A percentile compares a stretch with the other conserved stretches of the same genome.
Evolutionary conservation across 2,329 filamentous ascomycete genomes (phyloP).

Genomic region (Ceratocystis destructans): DNA sequence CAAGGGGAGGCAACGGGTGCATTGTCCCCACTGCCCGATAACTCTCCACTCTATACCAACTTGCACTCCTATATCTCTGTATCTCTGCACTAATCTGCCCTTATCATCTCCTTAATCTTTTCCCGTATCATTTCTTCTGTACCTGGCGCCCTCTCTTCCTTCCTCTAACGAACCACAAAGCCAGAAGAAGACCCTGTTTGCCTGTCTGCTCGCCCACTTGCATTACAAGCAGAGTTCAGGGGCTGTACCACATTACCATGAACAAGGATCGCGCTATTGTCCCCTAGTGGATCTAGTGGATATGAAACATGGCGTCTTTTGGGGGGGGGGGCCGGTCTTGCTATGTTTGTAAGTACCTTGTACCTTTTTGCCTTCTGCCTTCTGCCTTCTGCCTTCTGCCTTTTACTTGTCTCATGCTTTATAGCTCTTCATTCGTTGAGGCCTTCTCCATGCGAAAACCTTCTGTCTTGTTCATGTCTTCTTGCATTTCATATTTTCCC

Average conservation of each 20-base stretch:
- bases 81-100: background rate
- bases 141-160: background rate
- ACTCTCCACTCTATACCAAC: background rate
- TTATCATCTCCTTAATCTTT: background rate
- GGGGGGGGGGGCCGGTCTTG: too few species aligned
- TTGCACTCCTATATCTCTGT: background rate
- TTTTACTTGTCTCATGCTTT: background rate
- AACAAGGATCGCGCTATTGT: background rate
- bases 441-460: too few species aligned
- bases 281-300: background rate
- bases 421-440: too few species aligned
- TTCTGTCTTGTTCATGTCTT: too few species aligned
- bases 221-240: background rate
- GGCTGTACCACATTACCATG: background rate
- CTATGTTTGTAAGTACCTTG: background rate
- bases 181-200: too few species aligned
- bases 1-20: background rate
- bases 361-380: background rate
- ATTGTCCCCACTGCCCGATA: too few species aligned
- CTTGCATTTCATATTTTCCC: background rate
- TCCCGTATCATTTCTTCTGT: background rate
- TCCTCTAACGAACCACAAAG: background rate
- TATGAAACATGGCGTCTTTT: slow-evolving; percentile 4
- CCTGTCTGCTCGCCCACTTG: too few species aligned
- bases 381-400: background rate